These are phyloP conservation scores for Metarhizium album DNA, from an alignment of 2,329 filamentous ascomycete species.

Conservation along the genomic window DNA sequence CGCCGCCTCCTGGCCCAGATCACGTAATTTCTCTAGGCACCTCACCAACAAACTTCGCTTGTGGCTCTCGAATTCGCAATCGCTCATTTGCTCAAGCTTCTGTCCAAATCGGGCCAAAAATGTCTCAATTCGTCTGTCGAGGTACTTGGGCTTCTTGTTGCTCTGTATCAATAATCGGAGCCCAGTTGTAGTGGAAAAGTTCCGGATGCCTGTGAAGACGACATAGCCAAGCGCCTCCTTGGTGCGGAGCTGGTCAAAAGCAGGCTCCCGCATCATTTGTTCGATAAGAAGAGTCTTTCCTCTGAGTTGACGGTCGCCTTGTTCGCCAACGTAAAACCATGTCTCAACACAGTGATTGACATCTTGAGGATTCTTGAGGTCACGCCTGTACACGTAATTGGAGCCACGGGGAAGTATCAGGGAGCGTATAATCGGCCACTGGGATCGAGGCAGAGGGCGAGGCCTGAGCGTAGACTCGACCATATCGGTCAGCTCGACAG, in stretches of 20 bases:
- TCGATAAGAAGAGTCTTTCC: constrained; percentile 73
- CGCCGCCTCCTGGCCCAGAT: constrained; percentile 71
- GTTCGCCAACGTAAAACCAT: constrained; percentile 58
- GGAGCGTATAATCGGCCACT: constrained; percentile 71
- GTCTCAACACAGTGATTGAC: constrained; percentile 82
- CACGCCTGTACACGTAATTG: constrained; percentile 75
- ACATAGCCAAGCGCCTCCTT: constrained; percentile 98
- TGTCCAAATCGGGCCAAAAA: constrained; percentile 63
- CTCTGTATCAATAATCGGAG: constrained; percentile 91
- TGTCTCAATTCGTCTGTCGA: constrained; percentile 78
- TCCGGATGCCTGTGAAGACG: constrained; percentile 71
- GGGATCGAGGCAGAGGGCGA: constrained; percentile 58
- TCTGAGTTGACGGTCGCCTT: constrained; percentile 56
- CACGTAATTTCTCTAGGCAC: constrained; percentile 84
- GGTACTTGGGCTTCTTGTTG: constrained; percentile 71
- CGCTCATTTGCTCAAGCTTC: constrained; percentile 63
- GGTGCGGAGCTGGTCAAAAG: constrained; percentile 87
- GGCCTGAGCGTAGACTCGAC: constrained; percentile 70
- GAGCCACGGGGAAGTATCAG: constrained; percentile 67
- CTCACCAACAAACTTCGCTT: constrained; percentile 84
- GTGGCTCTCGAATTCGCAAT: constrained; percentile 79
- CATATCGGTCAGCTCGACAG: constrained; percentile 71
- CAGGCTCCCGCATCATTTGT: constrained; percentile 86
- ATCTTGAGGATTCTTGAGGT: constrained; percentile 75
- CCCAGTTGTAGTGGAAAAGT: constrained; percentile 66